Evolutionary conservation across 1,139 yeast species (phyloP).

Genomic region (Yamadazyma jaroonii): DNA sequence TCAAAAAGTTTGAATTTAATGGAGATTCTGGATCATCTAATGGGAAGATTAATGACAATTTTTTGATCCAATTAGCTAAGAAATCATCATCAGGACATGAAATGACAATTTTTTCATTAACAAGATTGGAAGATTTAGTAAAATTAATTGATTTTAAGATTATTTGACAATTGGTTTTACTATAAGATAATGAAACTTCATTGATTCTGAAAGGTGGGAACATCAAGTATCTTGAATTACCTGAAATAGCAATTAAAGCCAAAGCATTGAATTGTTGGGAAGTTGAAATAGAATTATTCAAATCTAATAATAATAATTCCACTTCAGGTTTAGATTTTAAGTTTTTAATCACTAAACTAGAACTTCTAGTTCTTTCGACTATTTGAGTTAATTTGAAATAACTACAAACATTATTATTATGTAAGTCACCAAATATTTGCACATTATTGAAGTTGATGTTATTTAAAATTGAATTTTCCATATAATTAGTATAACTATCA

Average conservation of each 20-base stretch:
- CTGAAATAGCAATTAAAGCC: slow-evolving; percentile 31
- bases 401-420: slow-evolving; percentile 28
- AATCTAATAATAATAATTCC: slow-evolving; percentile 33
- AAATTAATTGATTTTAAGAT: slow-evolving; percentile 27
- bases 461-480: slow-evolving; percentile 22
- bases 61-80: slow-evolving; percentile 25
- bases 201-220: slow-evolving; percentile 41
- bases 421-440: slow-evolving; percentile 23
- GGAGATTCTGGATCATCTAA: slow-evolving; percentile 25
- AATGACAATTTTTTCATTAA: slow-evolving; percentile 13
- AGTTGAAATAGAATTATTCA: slow-evolving; percentile 16
- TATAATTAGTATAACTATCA: slow-evolving; percentile 15
- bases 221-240: slow-evolving; percentile 26
- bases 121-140: slow-evolving; percentile 10
- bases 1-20: slow-evolving; percentile 19
- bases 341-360: slow-evolving; percentile 18
- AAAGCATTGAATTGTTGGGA: slow-evolving; percentile 30
- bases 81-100: slow-evolving; percentile 18
- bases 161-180: slow-evolving; percentile 20
- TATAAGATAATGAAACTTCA: slow-evolving; percentile 14
- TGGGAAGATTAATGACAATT: slow-evolving; percentile 31
- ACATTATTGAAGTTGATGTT: slow-evolving; percentile 37
- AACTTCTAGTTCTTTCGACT: slow-evolving; percentile 29
- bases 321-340: slow-evolving; percentile 12
- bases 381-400: slow-evolving; percentile 38